These are phyloP conservation scores for Chlorella ohadii DNA, from an alignment of 139 green algal species.

Conservation along the genomic window DNA sequence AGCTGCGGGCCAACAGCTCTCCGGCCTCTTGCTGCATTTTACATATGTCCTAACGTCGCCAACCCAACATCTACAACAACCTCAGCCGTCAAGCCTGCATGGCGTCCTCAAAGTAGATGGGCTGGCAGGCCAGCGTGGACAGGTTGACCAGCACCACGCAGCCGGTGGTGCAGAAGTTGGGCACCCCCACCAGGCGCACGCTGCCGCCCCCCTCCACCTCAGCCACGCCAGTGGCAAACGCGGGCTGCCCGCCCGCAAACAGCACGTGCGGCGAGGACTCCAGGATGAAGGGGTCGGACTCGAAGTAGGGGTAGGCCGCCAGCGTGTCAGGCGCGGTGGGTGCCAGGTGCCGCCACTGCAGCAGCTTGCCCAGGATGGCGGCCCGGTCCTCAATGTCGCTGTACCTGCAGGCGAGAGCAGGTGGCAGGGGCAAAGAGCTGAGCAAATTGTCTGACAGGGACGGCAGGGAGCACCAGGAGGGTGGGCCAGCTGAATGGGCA, in stretches of 20 bases:
- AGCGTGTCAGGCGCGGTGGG: slow-evolving; percentile 98
- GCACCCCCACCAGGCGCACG: slow-evolving; percentile 80
- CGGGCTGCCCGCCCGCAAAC: slow-evolving; percentile 93
- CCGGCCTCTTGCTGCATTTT: no score
- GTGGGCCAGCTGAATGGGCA: no score
- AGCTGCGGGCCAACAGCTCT: no score
- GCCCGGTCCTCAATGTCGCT: slow-evolving; percentile 56
- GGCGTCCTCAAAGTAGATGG: slow-evolving; percentile 70
- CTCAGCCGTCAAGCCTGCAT: neutral
- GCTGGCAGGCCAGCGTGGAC: slow-evolving; percentile 78
- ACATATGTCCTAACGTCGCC: no score
- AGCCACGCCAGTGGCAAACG: slow-evolving; percentile 73
- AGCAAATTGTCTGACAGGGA: no score
- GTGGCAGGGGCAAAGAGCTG: no score
- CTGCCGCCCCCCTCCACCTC: slow-evolving; percentile 37
- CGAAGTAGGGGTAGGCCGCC: slow-evolving; percentile 89
- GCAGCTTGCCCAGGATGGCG: slow-evolving; percentile 73
- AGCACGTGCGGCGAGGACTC: slow-evolving; percentile 86
- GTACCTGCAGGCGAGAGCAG: slow-evolving; percentile 42
- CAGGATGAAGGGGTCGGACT: slow-evolving; percentile 96
- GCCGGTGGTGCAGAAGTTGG: slow-evolving; percentile 75
- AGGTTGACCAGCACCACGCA: slow-evolving; percentile 90
- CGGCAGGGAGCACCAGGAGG: no score
- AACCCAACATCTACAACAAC: neutral
- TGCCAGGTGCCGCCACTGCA: slow-evolving; percentile 90